phyloP scores from a whole-genome alignment of 2,329 filamentous ascomycete genomes.

The Xylaria sp. region DNA sequence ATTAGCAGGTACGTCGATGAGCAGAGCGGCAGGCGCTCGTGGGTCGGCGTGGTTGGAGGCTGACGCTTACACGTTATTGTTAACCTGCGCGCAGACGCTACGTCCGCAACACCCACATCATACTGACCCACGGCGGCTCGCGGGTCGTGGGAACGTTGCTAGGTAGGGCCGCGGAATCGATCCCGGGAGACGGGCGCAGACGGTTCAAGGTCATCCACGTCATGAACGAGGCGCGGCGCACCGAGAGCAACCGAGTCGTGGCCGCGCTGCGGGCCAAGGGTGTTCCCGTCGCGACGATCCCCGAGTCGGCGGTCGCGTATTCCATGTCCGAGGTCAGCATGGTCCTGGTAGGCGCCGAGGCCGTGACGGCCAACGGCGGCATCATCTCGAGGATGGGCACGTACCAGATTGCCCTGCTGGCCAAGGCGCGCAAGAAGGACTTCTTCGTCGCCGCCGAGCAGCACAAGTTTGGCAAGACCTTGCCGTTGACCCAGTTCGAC shows the following conservation, averaged over 20 bases:
- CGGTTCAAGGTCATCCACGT: conserved; percentile 86
- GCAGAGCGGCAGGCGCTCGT: no score
- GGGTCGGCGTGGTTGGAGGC: not conserved
- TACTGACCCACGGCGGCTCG: conserved; percentile 90
- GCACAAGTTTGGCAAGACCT: conserved; percentile 93
- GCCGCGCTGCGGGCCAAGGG: conserved; percentile 70
- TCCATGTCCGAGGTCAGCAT: conserved; percentile 74
- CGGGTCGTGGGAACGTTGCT: conserved; percentile 81
- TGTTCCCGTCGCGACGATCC: conserved; percentile 82
- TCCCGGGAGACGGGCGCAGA: conserved; percentile 52
- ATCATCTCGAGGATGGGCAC: conserved; percentile 86
- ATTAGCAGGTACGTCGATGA: conserved; percentile 53
- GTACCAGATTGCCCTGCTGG: conserved; percentile 83
- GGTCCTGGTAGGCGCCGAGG: conserved; percentile 73
- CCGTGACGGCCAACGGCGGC: conserved; percentile 91
- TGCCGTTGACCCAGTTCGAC: conserved; percentile 72
- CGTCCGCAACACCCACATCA: conserved; percentile 74
- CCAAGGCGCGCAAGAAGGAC: conserved; percentile 63
- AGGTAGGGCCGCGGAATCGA: conserved; percentile 69
- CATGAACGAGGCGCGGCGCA: conserved; percentile 54
- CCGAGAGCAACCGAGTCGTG: conserved; percentile 73
- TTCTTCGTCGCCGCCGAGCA: conserved; percentile 94
- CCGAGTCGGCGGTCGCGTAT: conserved; percentile 76
- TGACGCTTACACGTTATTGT: conserved; percentile 2
- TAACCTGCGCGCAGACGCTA: conserved; percentile 62